Conservation (phyloP, 2,329 filamentous ascomycete genomes). For the Ophiostoma australiae region DNA sequence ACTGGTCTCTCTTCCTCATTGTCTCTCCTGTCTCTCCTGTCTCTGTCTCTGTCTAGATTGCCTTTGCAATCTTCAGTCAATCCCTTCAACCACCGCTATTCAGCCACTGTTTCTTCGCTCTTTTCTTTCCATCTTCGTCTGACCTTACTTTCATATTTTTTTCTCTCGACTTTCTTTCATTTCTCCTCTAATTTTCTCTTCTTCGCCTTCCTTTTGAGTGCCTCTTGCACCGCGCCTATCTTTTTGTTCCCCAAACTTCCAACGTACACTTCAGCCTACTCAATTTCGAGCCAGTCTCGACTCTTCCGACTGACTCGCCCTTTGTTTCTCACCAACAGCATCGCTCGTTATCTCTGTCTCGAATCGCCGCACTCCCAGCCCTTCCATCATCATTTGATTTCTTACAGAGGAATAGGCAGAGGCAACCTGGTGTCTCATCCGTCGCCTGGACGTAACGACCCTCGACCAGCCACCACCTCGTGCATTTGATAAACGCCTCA, state of each 20-base stretch:
- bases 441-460: not conserved
- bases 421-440: constrained; percentile 5
- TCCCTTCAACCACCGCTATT: constrained; percentile 9
- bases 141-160: not conserved
- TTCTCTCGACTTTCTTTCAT: not conserved
- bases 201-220: constrained; percentile 13
- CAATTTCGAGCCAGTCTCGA: not conserved
- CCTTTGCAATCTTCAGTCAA: not conserved
- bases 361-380: not conserved
- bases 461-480: not conserved
- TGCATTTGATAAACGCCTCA: not conserved
- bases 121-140: constrained; percentile 5
- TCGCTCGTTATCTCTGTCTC: constrained; percentile 2
- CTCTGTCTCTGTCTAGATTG: not conserved
- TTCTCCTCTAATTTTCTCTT: not conserved
- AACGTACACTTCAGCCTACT: constrained; percentile 7
- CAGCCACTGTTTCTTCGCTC: not conserved
- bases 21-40: not conserved
- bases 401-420: not conserved
- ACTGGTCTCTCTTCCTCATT: not conserved
- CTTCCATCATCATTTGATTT: not conserved
- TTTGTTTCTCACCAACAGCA: not conserved
- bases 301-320: not conserved
- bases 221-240: constrained; percentile 24
- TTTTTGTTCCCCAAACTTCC: constrained; percentile 18